A percentile compares a stretch with the other conserved stretches of the same genome.
Conservation (phyloP, 768 basidiomycete genomes). For the Lenzites betulinus region DNA sequence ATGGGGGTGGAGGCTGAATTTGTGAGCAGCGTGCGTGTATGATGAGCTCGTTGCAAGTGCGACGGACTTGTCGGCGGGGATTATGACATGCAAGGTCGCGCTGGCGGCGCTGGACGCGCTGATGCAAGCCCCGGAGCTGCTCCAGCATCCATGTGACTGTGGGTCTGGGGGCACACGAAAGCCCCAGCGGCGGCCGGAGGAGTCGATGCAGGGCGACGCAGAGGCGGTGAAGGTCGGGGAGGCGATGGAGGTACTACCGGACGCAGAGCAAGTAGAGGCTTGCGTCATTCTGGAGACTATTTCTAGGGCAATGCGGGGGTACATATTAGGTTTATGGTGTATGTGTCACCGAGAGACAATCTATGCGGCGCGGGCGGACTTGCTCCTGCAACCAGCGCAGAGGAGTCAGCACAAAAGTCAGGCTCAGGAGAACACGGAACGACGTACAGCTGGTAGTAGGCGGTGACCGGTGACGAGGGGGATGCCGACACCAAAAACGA, state of each 20-base stretch:
- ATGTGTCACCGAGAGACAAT: constrained; percentile 1
- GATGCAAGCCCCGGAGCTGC: constrained; percentile 61
- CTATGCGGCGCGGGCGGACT: constrained; percentile 19
- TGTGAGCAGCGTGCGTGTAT: constrained; percentile 64
- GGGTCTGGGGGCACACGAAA: constrained; percentile 14
- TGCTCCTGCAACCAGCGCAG: constrained; percentile 13
- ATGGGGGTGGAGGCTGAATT: background rate
- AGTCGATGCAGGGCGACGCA: constrained; percentile 39
- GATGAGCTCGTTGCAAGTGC: constrained; percentile 62
- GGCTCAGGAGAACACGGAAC: background rate
- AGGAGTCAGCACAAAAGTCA: background rate
- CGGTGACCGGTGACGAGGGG: constrained; percentile 69
- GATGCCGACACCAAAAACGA: constrained; percentile 61
- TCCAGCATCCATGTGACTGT: constrained; percentile 71
- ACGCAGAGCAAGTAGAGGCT: background rate
- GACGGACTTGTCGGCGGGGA: constrained; percentile 48
- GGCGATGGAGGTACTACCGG: constrained; percentile 6
- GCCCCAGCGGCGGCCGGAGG: constrained; percentile 26
- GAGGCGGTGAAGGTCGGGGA: constrained; percentile 28
- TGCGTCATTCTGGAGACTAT: background rate
- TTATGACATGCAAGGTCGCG: constrained; percentile 64
- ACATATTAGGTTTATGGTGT: constrained; percentile 20
- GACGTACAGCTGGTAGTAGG: constrained; percentile 67
- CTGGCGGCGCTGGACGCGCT: constrained; percentile 68
- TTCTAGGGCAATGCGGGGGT: constrained; percentile 14